Evolutionary conservation across 2,329 filamentous ascomycete genomes (phyloP), one percentile per base, ranked within the genome.

Genomic region (Diplocarpon rosae): DNA sequence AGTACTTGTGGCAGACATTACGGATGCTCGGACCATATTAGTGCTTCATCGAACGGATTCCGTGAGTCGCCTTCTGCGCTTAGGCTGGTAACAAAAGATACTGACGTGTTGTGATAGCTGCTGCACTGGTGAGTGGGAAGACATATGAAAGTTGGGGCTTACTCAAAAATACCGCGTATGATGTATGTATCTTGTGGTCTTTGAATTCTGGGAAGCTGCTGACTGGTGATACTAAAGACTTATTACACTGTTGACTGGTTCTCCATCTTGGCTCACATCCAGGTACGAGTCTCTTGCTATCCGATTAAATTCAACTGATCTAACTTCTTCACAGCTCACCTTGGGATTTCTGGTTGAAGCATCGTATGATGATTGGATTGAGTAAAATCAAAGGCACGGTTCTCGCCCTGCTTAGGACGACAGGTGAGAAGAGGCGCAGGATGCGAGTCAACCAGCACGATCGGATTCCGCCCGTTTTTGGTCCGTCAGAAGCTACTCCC

Each of bases 21-120:
- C 17, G 42, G 42, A 13, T 44, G 42, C 24, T 44, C 42, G 14
- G 42, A 44, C 39, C 42, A 44, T 44, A 36, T 35, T 27, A 44
- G 42, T 35, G 42, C 42, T 27, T 39, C 35, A 5, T 44, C 42
- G 36, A 44, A 44, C 30, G 42, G 42, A 10, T 44, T 39, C 20
- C 42, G 42, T 44, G 24, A 39, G 42, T 44, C 20, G 20, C 30
- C 20, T 17, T 37, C 17, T 5, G 28, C 8, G 17, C 11, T 35
- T 39, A 11, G 6, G 32, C 6, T 41, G 16, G 13, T 14, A 5
- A 11, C 10, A 11, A 10, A 13, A 33, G 15, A 30, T 29, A 29
- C 36, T 39, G 17, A 34, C 12, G 5, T 29, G 12, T 16, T 27
- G 12, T 11, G 13, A 30, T 28, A 44, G 42, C 42, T 34, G 29